Percentiles rank a stretch among this genome's conserved stretches.
These are phyloP conservation scores for Symbiodinium natans DNA, from an alignment of 73 alveolate genomes.

Conservation along the genomic window DNA sequence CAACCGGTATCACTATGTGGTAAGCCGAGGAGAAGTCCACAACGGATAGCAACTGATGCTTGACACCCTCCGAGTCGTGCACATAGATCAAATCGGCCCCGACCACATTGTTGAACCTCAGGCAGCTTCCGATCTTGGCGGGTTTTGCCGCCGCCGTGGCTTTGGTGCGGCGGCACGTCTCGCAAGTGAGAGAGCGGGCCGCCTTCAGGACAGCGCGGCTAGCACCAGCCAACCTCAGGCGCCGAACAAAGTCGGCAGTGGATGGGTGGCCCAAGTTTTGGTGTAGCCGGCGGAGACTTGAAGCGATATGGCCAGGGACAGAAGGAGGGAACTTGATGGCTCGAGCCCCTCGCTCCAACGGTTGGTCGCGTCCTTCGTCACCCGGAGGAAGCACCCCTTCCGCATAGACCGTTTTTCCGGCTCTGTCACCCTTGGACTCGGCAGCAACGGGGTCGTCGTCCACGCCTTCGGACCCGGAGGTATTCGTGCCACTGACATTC, in stretches of 20 bases:
- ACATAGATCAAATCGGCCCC: conserved; percentile 1
- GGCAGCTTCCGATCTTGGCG: neutral
- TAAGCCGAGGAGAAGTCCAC: conserved; percentile 16
- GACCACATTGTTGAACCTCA: conserved; percentile 11
- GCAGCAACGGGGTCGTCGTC: no score
- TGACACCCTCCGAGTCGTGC: neutral
- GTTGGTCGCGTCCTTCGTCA: neutral
- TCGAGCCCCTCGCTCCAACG: neutral
- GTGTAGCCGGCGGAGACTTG: neutral
- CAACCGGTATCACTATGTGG: neutral
- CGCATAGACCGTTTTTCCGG: neutral
- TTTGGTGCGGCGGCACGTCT: neutral
- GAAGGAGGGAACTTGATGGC: neutral
- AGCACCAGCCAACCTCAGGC: neutral
- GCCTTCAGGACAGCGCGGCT: neutral
- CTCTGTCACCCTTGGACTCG: neutral
- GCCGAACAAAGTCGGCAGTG: neutral
- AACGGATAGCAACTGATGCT: neutral
- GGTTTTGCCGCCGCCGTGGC: neutral
- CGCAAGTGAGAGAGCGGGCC: neutral
- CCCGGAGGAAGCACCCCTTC: neutral
- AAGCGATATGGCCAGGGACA: neutral
- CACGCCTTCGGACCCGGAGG: no score
- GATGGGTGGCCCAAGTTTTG: conserved; percentile 4
- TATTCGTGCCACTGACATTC: no score